These are phyloP conservation scores for Neophaeococcomyces mojaviensis DNA, from an alignment of 2,329 filamentous ascomycete species.

Conservation along the genomic window DNA sequence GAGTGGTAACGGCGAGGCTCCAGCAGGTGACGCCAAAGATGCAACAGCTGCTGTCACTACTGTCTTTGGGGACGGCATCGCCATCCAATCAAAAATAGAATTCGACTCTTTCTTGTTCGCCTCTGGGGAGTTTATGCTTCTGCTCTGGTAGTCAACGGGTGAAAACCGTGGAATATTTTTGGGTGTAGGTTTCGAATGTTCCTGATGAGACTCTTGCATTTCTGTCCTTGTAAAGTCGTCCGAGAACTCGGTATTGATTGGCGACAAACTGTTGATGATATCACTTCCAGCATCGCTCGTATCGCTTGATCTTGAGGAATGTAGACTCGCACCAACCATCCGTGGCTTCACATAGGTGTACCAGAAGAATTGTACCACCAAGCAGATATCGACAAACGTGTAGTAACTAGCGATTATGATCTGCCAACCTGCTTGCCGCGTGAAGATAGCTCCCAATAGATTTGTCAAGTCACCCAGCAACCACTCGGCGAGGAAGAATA, in stretches of 20 bases:
- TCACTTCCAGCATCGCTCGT: slow-evolving; percentile 24
- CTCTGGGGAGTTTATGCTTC: background rate
- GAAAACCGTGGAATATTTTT: slow-evolving; percentile 16
- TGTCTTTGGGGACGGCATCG: slow-evolving; percentile 34
- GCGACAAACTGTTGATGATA: slow-evolving; percentile 32
- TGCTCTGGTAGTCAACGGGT: slow-evolving; percentile 17
- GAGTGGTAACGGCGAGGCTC: slow-evolving; percentile 27
- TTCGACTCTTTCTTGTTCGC: slow-evolving; percentile 9
- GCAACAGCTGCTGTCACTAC: slow-evolving; percentile 39
- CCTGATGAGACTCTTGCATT: slow-evolving; percentile 11
- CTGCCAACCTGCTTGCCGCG: slow-evolving; percentile 59
- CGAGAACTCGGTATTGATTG: slow-evolving; percentile 27
- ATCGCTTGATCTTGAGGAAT: slow-evolving; percentile 18
- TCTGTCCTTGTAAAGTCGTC: slow-evolving; percentile 11
- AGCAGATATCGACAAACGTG: slow-evolving; percentile 55
- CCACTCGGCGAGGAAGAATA: slow-evolving; percentile 61
- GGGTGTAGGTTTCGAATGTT: slow-evolving; percentile 2
- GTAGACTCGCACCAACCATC: slow-evolving; percentile 29
- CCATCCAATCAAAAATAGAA: slow-evolving; percentile 15
- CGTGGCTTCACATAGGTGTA: slow-evolving; percentile 52
- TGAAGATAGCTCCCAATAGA: slow-evolving; percentile 55
- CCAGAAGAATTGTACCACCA: slow-evolving; percentile 59
- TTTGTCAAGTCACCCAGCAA: slow-evolving; percentile 58
- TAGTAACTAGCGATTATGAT: slow-evolving; percentile 59
- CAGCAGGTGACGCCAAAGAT: slow-evolving; percentile 36